Percentiles rank a stretch among this genome's conserved stretches.
phyloP scores from a whole-genome alignment of 2,329 filamentous ascomycete genomes.

The Dactylonectria macrodidyma region DNA sequence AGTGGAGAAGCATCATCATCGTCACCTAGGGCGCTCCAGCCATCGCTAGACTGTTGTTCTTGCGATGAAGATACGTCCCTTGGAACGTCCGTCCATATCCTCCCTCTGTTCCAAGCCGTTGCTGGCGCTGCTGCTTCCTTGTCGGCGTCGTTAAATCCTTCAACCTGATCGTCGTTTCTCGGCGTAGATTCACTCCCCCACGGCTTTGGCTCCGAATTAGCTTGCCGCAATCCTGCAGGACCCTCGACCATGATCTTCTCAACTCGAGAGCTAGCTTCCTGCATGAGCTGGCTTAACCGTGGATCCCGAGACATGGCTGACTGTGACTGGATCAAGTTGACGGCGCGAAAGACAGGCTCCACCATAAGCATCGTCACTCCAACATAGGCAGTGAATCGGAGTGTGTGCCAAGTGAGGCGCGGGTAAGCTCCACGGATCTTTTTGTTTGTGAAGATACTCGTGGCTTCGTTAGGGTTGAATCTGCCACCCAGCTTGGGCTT shows the following conservation, averaged over 20 bases:
- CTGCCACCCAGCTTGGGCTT: slow-evolving; percentile 45
- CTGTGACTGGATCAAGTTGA: slow-evolving; percentile 45
- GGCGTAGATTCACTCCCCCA: slow-evolving; percentile 20
- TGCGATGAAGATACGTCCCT: slow-evolving; percentile 23
- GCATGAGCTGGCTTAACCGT: slow-evolving; percentile 42
- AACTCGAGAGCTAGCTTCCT: slow-evolving; percentile 43
- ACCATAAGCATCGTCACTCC: slow-evolving; percentile 46
- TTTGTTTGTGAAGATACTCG: slow-evolving; percentile 46
- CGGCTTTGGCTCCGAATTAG: slow-evolving; percentile 16
- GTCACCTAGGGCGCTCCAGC: slow-evolving; percentile 48
- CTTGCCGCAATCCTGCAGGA: not conserved
- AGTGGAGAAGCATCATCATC: slow-evolving; percentile 63
- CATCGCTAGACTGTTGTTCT: slow-evolving; percentile 30
- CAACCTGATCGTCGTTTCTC: slow-evolving; percentile 23
- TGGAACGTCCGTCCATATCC: slow-evolving; percentile 25
- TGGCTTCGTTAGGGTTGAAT: slow-evolving; percentile 48
- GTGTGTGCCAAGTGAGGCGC: slow-evolving; percentile 43
- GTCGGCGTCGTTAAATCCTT: slow-evolving; percentile 22
- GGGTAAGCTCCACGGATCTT: slow-evolving; percentile 46
- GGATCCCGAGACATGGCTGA: slow-evolving; percentile 41
- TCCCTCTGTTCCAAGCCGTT: slow-evolving; percentile 1
- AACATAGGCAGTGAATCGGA: slow-evolving; percentile 47
- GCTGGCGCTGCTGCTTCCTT: slow-evolving; percentile 11
- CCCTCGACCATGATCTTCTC: slow-evolving; percentile 41
- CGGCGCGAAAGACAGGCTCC: slow-evolving; percentile 44